Evolutionary conservation across 768 basidiomycete genomes (phyloP).

Genomic region (Artomyces pyxidatus): DNA sequence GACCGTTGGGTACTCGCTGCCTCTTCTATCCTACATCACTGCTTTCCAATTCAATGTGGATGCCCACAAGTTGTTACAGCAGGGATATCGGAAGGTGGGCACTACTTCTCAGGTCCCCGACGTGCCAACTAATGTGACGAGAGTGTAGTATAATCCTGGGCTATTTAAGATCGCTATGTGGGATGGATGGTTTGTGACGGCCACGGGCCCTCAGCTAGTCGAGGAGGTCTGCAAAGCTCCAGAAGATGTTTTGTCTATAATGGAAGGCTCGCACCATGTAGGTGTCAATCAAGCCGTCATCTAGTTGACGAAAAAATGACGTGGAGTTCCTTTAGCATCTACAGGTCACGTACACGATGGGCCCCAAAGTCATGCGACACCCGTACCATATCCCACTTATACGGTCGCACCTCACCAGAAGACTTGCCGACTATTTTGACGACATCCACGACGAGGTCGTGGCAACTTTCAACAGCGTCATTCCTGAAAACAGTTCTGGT

Average conservation of each 20-base stretch:
- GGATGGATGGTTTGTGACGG: neutral
- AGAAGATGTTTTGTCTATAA: neutral
- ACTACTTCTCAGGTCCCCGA: neutral
- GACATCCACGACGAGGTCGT: conserved; percentile 38
- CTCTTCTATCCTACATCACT: neutral
- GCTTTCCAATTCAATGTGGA: neutral
- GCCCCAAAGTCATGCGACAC: conserved; percentile 21
- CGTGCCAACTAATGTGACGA: too few relatives aligned
- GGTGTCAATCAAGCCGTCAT: too few relatives aligned
- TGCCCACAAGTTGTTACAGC: neutral
- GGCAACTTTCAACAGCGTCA: conserved; percentile 30
- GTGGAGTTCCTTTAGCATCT: conserved; percentile 25
- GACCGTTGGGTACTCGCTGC: neutral
- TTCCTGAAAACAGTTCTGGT: conserved; percentile 21
- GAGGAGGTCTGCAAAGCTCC: neutral
- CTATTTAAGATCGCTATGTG: neutral
- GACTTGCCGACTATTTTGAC: conserved; percentile 29
- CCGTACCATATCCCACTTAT: conserved; percentile 25
- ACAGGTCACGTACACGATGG: conserved; percentile 32
- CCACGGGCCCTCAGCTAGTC: neutral
- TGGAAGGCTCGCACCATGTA: neutral
- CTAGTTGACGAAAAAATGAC: neutral
- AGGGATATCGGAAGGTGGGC: neutral
- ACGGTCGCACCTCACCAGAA: conserved; percentile 27
- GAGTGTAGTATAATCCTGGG: neutral